Evolutionary conservation across 345 rosid genomes (phyloP).

Genomic region (Hibiscus trionum): DNA sequence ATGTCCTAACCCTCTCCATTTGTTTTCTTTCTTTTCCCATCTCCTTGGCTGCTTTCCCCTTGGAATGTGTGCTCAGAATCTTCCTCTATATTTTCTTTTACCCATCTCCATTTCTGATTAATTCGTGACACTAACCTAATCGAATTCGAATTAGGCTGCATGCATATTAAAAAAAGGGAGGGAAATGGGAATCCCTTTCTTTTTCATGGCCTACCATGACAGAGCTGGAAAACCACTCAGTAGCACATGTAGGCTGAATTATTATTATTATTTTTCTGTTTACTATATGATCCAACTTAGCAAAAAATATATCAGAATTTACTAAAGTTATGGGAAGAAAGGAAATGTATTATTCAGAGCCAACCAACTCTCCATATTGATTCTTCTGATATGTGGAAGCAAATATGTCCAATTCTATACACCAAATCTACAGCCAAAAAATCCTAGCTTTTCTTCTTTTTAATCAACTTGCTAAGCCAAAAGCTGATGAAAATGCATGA

Average conservation of each 20-base stretch:
- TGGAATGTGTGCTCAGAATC: conserved; percentile 50
- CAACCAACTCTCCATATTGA: conserved; percentile 20
- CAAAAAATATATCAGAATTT: conserved; percentile 6
- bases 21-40: conserved; percentile 32
- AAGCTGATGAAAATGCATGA: neutral
- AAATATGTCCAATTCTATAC: conserved; percentile 34
- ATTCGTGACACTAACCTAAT: too few relatives aligned
- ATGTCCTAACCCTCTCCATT: conserved; percentile 24
- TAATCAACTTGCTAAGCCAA: conserved; percentile 9
- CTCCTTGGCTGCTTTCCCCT: conserved; percentile 48
- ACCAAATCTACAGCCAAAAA: conserved; percentile 23
- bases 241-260: conserved; percentile 46
- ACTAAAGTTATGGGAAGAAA: conserved; percentile 23
- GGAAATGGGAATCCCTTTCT: neutral
- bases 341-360: conserved; percentile 21
- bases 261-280: neutral
- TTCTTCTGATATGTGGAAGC: conserved; percentile 19
- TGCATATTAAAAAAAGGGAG: neutral
- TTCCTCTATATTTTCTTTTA: conserved; percentile 6
- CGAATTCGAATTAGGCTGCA: too few relatives aligned
- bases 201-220: conserved; percentile 46
- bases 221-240: conserved; percentile 37
- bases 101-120: neutral
- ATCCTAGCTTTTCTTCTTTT: conserved; percentile 9
- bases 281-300: conserved; percentile 28